A percentile compares a stretch with the other conserved stretches of the same genome.
Conservation (phyloP, 805 yeast species). For the Wickerhamiella domercqiae region DNA sequence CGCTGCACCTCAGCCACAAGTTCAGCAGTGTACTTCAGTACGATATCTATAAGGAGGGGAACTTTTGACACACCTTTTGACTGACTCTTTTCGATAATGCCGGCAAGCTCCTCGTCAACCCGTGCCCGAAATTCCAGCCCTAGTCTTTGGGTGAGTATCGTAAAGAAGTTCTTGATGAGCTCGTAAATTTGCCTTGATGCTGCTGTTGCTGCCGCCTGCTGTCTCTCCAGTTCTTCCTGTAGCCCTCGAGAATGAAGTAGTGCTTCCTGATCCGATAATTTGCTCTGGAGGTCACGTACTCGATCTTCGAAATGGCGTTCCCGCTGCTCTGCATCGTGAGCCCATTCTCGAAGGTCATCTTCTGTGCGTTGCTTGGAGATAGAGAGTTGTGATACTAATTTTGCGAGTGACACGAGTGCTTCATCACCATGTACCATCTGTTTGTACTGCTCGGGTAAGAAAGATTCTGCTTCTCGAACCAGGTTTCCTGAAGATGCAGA, state of each 20-base stretch:
- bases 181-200: constrained; percentile 8
- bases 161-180: constrained; percentile 12
- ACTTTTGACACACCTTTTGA: constrained; percentile 10
- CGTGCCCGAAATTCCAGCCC: constrained; percentile 13
- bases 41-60: constrained; percentile 13
- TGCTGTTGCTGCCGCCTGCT: background rate
- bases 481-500: too few species aligned
- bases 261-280: too few species aligned
- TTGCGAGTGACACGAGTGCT: too few species aligned
- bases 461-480: too few species aligned
- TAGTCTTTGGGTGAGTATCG: constrained; percentile 12
- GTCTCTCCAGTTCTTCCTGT: background rate
- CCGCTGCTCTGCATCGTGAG: too few species aligned
- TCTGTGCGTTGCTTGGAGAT: too few species aligned
- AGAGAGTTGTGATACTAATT: too few species aligned
- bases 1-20: constrained; percentile 7
- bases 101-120: constrained; percentile 10
- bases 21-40: constrained; percentile 12
- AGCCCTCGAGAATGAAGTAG: constrained; percentile 1
- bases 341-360: too few species aligned
- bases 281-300: too few species aligned
- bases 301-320: too few species aligned
- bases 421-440: too few species aligned
- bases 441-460: too few species aligned
- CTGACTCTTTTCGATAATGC: constrained; percentile 10